Evolutionary conservation across 495 filamentous ascomycete genomes (phyloP), one percentile per base, ranked within the genome.

Genomic region (Hyaloscypha finlandica): DNA sequence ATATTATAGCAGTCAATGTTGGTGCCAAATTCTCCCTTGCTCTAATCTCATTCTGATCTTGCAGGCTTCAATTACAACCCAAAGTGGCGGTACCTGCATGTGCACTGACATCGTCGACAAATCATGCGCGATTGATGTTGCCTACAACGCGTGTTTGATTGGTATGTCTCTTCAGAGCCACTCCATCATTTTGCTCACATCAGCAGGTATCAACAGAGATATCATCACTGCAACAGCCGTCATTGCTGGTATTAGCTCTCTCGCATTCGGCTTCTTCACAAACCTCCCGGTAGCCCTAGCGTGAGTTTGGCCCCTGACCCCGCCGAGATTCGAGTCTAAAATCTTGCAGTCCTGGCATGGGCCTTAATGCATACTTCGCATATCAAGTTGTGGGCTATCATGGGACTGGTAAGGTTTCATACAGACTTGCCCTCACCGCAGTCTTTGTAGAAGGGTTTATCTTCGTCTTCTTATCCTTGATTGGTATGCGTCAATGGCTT

Each of bases 401-500:
- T 67, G 91, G 91, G 9, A 78, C 76, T 1, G 91, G 91, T 4
- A 72, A 84, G 54, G 83, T 94, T 54, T 81, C 88, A 0, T 94
- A 92, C 71, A 76, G 78, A 19, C 77, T 92, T 5, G 91, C 91
- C 12, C 80, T 93, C 55, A 92, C 89, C n/a, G 91, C 91, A 6
- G 89, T 94, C 55, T 94, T 94, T 71, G 84, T 93, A 4, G 91
- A 94, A 76, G 91, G 91, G 4, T 74, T 93, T 72, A 80, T 86
- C 63, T 86, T 86, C 67, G 71, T 86, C 64, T 78, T 84, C 39
- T 78, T 95, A 32, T 91, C 92, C 0, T 72, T 94, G 8, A 82
- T 91, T 29, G 91, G 92, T 19, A 86, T 93, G 81, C 88, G 92
- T 12, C 91, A 95, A 72, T 95, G 92, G 92, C 81, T 95, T 12